These are phyloP conservation scores for Pythium myriotylum DNA, from an alignment of 352 stramenopile species.

Conservation along the genomic window DNA sequence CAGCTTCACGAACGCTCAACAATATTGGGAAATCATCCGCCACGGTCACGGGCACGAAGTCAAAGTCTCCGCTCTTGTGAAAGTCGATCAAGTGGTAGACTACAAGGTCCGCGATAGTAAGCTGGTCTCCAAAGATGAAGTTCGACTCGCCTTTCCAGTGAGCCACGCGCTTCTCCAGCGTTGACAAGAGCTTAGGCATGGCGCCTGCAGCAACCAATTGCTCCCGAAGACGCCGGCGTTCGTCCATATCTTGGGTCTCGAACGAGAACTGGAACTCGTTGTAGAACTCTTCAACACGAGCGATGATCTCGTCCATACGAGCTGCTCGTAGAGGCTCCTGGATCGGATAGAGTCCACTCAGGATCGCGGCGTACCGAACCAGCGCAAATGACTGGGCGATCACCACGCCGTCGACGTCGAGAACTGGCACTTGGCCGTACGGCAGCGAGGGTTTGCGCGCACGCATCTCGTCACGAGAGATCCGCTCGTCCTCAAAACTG, in stretches of 20 bases:
- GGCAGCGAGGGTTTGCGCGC: slow-evolving; percentile 30
- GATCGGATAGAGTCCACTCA: slow-evolving; percentile 23
- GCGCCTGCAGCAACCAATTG: slow-evolving; percentile 28
- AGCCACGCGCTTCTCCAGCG: slow-evolving; percentile 39
- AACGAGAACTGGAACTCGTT: slow-evolving; percentile 32
- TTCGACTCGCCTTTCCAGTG: slow-evolving; percentile 19
- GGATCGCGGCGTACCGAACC: slow-evolving; percentile 23
- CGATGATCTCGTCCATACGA: slow-evolving; percentile 41
- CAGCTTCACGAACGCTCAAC: slow-evolving; percentile 32
- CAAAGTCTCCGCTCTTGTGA: slow-evolving; percentile 32
- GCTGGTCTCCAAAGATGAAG: slow-evolving; percentile 31
- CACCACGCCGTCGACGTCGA: slow-evolving; percentile 32
- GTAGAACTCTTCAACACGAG: slow-evolving; percentile 35
- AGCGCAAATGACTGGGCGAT: slow-evolving; percentile 29
- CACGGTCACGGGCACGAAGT: slow-evolving; percentile 31
- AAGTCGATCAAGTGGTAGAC: slow-evolving; percentile 45
- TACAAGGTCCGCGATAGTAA: slow-evolving; percentile 58
- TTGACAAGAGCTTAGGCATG: slow-evolving; percentile 38
- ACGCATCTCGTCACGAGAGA: slow-evolving; percentile 29
- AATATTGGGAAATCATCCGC: slow-evolving; percentile 38
- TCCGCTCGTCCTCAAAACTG: slow-evolving; percentile 39
- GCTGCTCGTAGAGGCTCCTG: slow-evolving; percentile 5
- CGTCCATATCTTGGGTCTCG: slow-evolving; percentile 29
- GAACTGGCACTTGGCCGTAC: slow-evolving; percentile 34
- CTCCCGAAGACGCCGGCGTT: slow-evolving; percentile 32